Conservation (phyloP, 2,329 filamentous ascomycete genomes). For the Colletotrichum salicis region DNA sequence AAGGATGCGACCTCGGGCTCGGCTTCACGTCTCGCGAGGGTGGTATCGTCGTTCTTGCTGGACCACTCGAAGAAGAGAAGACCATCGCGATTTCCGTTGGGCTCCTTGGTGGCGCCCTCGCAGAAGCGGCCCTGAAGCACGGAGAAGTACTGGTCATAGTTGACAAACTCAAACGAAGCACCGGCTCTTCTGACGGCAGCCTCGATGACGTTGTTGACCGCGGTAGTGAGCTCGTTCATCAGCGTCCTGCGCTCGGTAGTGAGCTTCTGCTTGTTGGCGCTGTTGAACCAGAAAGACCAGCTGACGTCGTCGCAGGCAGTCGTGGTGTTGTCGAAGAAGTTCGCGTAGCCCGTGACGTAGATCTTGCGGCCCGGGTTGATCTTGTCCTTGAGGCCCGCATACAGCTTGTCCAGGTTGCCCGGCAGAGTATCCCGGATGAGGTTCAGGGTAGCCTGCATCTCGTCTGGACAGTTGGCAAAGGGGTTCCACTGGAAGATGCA, state of each 20-base stretch:
- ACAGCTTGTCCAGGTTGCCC: conserved; percentile 42
- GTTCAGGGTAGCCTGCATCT: conserved; percentile 41
- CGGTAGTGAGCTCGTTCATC: not conserved
- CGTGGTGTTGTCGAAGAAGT: conserved; percentile 44
- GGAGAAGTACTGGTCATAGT: not conserved
- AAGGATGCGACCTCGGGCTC: not conserved
- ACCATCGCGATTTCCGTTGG: not conserved
- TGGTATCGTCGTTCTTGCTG: not conserved
- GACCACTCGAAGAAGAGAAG: not conserved
- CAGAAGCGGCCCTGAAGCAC: conserved; percentile 1
- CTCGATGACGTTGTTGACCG: not conserved
- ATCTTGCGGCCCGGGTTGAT: conserved; percentile 44
- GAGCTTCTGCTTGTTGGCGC: not conserved
- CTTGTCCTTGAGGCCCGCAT: conserved; percentile 41
- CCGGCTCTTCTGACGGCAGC: not conserved
- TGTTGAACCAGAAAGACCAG: not conserved
- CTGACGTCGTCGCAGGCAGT: not conserved
- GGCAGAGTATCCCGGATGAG: conserved; percentile 38
- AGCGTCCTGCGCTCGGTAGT: not conserved
- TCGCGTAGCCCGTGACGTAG: conserved; percentile 44
- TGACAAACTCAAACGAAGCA: not conserved
- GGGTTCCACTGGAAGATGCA: conserved; percentile 39
- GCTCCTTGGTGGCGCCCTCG: not conserved
- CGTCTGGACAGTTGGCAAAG: conserved; percentile 28
- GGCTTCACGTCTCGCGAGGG: not conserved